These are phyloP conservation scores for Annulohypoxylon bovei DNA, from an alignment of 495 filamentous ascomycete species.

Conservation along the genomic window DNA sequence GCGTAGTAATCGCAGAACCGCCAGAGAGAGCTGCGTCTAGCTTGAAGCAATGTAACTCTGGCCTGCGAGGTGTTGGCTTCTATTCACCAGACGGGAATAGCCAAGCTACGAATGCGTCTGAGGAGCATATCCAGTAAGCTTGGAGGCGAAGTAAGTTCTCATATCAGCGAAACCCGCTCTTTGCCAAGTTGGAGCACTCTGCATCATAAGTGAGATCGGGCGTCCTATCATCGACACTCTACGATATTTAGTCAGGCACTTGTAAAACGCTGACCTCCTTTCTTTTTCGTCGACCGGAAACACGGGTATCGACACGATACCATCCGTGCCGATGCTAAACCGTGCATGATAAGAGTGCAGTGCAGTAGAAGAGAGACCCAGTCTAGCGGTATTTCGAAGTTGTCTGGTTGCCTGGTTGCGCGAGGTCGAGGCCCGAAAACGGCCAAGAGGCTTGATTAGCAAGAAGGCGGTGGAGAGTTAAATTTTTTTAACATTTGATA, in stretches of 20 bases:
- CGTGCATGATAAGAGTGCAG: constrained; percentile 36
- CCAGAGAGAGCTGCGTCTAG: constrained; percentile 23
- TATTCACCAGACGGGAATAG: constrained; percentile 23
- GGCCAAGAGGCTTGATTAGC: constrained; percentile 27
- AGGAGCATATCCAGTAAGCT: constrained; percentile 18
- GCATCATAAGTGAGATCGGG: constrained; percentile 27
- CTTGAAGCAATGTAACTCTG: constrained; percentile 28
- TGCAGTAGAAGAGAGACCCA: constrained; percentile 11
- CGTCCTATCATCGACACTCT: constrained; percentile 25
- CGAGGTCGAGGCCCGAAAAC: constrained; percentile 29
- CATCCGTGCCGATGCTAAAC: constrained; percentile 32
- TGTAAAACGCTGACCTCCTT: constrained; percentile 32
- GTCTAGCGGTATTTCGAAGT: constrained; percentile 28
- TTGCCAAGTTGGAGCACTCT: constrained; percentile 21
- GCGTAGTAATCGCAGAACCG: constrained; percentile 18
- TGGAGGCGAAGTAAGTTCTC: constrained; percentile 21
- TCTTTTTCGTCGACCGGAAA: constrained; percentile 39
- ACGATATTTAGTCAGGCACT: constrained; percentile 42
- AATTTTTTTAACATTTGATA: constrained; percentile 9
- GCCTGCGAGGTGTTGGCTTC: constrained; percentile 13
- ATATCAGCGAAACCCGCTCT: constrained; percentile 23
- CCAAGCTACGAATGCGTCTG: constrained; percentile 24
- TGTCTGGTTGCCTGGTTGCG: too few relatives aligned
- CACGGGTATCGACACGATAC: constrained; percentile 31
- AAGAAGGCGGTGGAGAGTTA: constrained; percentile 22